Evolutionary conservation across 768 basidiomycete species (phyloP), one percentile per base, ranked within the genome.

Genomic region (Boletellus ananas): DNA sequence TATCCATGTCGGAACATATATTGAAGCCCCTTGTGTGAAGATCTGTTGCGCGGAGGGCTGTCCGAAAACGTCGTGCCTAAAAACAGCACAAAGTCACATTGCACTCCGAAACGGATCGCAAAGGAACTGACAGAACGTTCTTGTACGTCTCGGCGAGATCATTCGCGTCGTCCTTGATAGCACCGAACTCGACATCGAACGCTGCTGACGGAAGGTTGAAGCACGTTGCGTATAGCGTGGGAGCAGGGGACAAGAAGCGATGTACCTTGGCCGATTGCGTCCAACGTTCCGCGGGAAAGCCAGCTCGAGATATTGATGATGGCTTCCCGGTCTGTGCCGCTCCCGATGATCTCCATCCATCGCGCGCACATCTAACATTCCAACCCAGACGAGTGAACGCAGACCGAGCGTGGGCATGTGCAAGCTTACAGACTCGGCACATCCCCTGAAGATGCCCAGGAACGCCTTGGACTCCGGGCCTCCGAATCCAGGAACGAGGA

Each of bases 401-500:
- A 11, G 29, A 10, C 1, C 4, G 18, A 37, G 21, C n/a, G 13
- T 10, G 33, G 14, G 25, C 1, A 52, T 31, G 4, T 4, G 13
- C 27, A 18, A 14, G 18, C 58, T 27, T 36, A 70, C 68, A 21
- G 57, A 51, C 45, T 60, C 58, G 1, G 59, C 69, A 11, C 57
- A 74, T 49, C 67, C 69, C 36, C 66, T 70, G 64, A 82, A 82
- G 36, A 81, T 66, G 18, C 70, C 65, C 9, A 80, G 68, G 51
- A 78, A 79, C 0, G 79, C 70, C 47, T 72, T 80, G 23, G 74
- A 72, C 54, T 81, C 78, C 0, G 75, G 72, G 6, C 61, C 72
- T 42, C 80, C 79, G 49, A 83, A 82, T 4, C 78, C 80, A 3
- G 79, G 80, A 43, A 78, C 67, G 70, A 81, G 74, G 17, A 79